Percentiles rank a stretch among this genome's conserved stretches.
phyloP scores from a whole-genome alignment of 805 yeast genomes.

The Yarrowia deformans region DNA sequence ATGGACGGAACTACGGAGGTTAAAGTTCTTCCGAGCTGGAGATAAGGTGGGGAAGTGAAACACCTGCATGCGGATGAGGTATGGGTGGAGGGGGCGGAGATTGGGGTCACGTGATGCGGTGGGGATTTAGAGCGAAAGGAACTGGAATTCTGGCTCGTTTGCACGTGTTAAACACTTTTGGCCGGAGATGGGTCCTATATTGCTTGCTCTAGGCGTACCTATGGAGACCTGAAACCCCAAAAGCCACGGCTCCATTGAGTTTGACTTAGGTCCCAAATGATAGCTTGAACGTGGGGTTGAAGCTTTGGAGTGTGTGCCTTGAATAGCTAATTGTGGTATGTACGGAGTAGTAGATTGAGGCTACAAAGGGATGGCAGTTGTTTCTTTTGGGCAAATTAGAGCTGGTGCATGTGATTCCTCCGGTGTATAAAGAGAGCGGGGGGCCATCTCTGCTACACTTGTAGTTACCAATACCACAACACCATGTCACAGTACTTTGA shows the following conservation, averaged over 20 bases:
- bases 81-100: neutral
- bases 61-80: neutral
- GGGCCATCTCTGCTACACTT: neutral
- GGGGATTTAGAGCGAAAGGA: too few species aligned
- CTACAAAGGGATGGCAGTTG: constrained; percentile 3
- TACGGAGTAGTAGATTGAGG: neutral
- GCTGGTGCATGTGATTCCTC: constrained; percentile 17
- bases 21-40: constrained; percentile 13
- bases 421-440: constrained; percentile 1
- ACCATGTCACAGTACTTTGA: constrained; percentile 13
- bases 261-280: neutral
- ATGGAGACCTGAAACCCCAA: neutral
- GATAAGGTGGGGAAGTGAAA: constrained; percentile 22
- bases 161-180: neutral
- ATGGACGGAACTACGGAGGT: constrained; percentile 19
- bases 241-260: constrained; percentile 14
- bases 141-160: neutral
- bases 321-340: neutral
- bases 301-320: constrained; percentile 12
- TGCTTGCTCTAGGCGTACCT: neutral
- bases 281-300: constrained; percentile 11
- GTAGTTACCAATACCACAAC: neutral
- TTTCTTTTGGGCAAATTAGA: neutral
- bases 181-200: too few species aligned
- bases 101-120: neutral